Conservation (phyloP, 2,329 filamentous ascomycete genomes). For the Paecilomyces niveus region DNA sequence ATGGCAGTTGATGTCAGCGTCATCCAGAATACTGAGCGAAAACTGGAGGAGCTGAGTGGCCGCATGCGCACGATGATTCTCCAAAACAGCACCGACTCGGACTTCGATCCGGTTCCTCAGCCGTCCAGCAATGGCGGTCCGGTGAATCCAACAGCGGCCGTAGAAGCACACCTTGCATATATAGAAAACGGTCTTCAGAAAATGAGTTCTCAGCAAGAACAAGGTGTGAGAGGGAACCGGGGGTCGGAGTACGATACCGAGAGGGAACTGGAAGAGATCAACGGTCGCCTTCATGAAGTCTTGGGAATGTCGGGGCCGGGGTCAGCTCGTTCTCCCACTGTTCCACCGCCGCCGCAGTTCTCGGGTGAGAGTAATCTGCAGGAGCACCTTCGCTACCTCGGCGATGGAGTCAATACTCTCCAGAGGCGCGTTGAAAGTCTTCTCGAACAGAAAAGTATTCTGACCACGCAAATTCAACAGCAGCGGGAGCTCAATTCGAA, state of each 20-base stretch:
- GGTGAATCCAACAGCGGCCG: constrained; percentile 19
- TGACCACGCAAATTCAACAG: constrained; percentile 89
- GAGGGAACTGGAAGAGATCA: constrained; percentile 55
- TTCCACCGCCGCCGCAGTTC: constrained; percentile 53
- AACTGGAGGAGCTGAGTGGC: constrained; percentile 60
- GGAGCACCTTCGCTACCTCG: constrained; percentile 69
- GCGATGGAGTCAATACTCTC: constrained; percentile 68
- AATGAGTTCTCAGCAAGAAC: constrained; percentile 46
- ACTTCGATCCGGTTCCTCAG: constrained; percentile 31
- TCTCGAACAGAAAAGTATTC: constrained; percentile 79
- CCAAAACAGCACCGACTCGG: constrained; percentile 26
- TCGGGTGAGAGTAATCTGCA: constrained; percentile 50
- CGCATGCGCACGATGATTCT: constrained; percentile 62
- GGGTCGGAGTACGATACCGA: constrained; percentile 37
- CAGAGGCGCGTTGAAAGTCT: constrained; percentile 69
- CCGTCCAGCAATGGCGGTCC: constrained; percentile 17
- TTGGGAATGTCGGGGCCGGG: constrained; percentile 39
- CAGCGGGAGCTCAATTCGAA: constrained; percentile 88
- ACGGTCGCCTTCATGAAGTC: constrained; percentile 56
- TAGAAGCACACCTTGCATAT: constrained; percentile 60
- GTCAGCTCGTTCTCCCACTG: constrained; percentile 35
- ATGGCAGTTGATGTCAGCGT: constrained; percentile 32
- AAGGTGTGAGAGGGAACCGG: constrained; percentile 9
- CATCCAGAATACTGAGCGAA: constrained; percentile 57
- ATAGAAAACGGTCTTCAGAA: constrained; percentile 59